Evolutionary conservation across 2,329 filamentous ascomycete genomes (phyloP), one percentile per base, ranked within the genome.

Genomic region (Xylaria sp.): DNA sequence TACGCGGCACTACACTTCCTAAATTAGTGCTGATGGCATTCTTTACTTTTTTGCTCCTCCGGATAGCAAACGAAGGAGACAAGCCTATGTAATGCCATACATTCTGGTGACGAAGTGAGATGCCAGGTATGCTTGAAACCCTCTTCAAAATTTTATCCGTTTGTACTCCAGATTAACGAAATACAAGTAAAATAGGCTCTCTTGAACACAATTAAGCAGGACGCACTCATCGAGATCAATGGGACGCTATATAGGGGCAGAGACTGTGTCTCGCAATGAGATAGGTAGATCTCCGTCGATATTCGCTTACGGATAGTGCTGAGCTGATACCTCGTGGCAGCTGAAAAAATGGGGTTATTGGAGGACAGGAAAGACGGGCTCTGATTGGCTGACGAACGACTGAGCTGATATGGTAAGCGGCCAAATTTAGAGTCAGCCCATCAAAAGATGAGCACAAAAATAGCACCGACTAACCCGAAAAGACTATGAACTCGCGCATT

Each of bases 351-450:
- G 20, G 41, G 55, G n/a, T 46, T 41, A 46, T 63, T 56, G 34
- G 23, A 51, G 15, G 15, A 61, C 28, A 25, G 2, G 2, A 28
- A 28, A 25, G 20, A 25, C 4, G 1, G 23, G 31, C 18, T n/a
- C n/a, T 69, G 56, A 69, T 69, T 69, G 59, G 67, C 18, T 44
- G 4, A n/a, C 61, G 28, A 69, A 67, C 67, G 67, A 67, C 46
- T 31, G 64, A 65, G 64, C 67, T 70, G 65, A 66, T 59, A 18
- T 44, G 25, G 48, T 60, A 46, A 63, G 48, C 58, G 6, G 34
- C 63, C 59, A 67, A 70, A 67, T 67, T 51, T 67, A 64, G 62
- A 65, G 51, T 67, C 44, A 23, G 34, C 41, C 51, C 48, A 65
- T 63, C 44, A 65, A 39, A 39, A 23, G 46, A n/a, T 6, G 23